These are phyloP conservation scores for Wickerhamomyces xylosicus DNA, from an alignment of 805 yeast species.

Conservation along the genomic window DNA sequence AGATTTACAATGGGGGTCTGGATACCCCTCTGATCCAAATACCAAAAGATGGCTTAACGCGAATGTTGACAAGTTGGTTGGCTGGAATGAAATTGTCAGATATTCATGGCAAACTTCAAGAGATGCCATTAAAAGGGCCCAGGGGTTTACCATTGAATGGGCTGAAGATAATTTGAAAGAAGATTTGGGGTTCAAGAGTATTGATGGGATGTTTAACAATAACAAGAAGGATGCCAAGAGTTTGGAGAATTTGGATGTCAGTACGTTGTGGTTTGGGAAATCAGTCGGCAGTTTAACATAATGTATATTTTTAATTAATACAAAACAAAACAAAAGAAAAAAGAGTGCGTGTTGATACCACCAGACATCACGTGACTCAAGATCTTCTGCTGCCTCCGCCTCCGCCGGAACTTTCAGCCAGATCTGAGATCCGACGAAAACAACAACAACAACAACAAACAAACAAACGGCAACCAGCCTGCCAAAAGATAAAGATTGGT, in stretches of 20 bases:
- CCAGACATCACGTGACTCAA: too few species aligned
- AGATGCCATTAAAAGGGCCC: conserved; percentile 49
- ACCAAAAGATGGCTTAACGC: conserved; percentile 68
- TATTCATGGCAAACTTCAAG: conserved; percentile 93
- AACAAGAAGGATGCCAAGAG: not conserved
- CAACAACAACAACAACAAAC: too few species aligned
- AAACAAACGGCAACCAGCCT: too few species aligned
- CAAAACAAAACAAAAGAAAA: too few species aligned
- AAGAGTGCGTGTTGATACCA: too few species aligned
- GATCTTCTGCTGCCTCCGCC: too few species aligned
- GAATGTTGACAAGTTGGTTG: conserved; percentile 63
- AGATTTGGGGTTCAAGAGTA: conserved; percentile 7
- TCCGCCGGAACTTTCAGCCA: too few species aligned
- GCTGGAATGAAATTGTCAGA: conserved; percentile 72
- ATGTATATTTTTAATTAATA: too few species aligned
- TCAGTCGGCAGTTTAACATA: too few species aligned
- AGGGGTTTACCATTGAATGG: conserved; percentile 51
- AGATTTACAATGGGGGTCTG: conserved; percentile 57
- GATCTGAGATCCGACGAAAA: too few species aligned
- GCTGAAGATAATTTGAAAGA: conserved; percentile 29
- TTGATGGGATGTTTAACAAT: not conserved
- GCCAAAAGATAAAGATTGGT: too few species aligned
- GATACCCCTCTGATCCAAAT: conserved; percentile 89
- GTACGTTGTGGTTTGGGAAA: not conserved
- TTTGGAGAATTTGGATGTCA: not conserved